A percentile compares a stretch with the other conserved stretches of the same genome.
phyloP scores from a whole-genome alignment of 1,139 yeast species.

The Wickerhamomyces sp. region DNA sequence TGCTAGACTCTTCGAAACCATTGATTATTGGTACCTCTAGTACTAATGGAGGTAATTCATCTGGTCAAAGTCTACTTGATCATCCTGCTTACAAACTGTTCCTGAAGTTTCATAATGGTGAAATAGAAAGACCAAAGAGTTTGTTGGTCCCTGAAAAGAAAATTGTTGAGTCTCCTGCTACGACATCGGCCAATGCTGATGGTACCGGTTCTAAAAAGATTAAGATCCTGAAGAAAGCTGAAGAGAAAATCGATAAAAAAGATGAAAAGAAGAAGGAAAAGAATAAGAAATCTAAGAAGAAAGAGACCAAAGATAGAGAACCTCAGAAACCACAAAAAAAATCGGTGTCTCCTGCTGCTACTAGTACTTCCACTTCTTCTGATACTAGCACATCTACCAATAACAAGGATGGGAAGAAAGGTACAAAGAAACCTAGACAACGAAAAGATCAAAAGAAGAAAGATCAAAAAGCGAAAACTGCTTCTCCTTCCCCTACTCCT shows the following conservation, averaged over 20 bases:
- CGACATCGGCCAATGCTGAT: background rate
- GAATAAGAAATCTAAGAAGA: constrained; percentile 1
- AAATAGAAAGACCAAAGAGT: constrained; percentile 14
- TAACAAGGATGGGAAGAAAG: too few relatives aligned
- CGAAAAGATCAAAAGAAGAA: background rate
- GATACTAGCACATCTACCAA: too few relatives aligned
- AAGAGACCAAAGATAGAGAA: background rate
- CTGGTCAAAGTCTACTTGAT: background rate
- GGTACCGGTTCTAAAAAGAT: too few relatives aligned
- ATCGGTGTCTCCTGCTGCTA: too few relatives aligned
- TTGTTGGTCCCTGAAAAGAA: constrained; percentile 4
- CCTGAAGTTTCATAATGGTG: constrained; percentile 13
- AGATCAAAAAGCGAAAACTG: background rate
- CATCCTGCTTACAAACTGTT: constrained; percentile 13
- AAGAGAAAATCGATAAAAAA: background rate
- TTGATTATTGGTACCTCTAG: background rate
- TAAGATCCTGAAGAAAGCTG: background rate
- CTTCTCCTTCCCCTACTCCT: background rate
- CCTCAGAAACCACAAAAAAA: background rate
- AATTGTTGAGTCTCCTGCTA: background rate
- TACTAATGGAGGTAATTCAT: background rate
- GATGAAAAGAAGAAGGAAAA: constrained; percentile 1
- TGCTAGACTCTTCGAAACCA: constrained; percentile 7
- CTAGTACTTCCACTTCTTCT: too few relatives aligned
- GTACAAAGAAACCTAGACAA: background rate